Base-by-base conservation (phyloP, 495 filamentous ascomycete species). In the Trichoderma gamsii region DNA sequence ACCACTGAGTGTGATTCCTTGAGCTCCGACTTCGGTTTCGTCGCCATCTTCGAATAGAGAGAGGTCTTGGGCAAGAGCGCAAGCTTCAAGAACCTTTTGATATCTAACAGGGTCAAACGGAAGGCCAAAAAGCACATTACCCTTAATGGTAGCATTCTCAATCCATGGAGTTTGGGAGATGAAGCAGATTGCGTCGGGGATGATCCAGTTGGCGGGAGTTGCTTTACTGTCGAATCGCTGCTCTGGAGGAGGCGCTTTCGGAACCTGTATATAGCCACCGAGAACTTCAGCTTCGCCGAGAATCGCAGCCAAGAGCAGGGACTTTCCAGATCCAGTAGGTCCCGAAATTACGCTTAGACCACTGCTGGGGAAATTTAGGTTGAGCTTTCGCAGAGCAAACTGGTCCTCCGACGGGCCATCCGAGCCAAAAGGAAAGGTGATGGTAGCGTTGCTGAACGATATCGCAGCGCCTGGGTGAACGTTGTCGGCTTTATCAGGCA, bases 1-100 rank as follows among this genome's bases (percentile, higher is more conserved):
- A 64, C 90, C 90, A 12, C 86, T 89, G 4, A 92, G 80, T 65
- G 84, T 88, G 25, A 90, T 85, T 0, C 90, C 90, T 67, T 87
- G 86, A 66, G 89, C 86, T 1, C 90, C 90, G 66, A 92, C 83
- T 70, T 89, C 86, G 1, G 89, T 89, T 43, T 84, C 74, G 71
- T 92, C 90, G 43, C 89, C 88, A 69, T 88, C 83, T 29, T 84
- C 82, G 59, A 92, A 84, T 18, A 83, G 82, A 4, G 81, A 79
- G 0, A 92, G 79, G 76, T 92, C 90, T 13, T 84, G 81, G 35
- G 83, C 78, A 12, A 92, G 76, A 9, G 86, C 87, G 72, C 88
- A 90, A 21, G 87, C 87, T 56, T 85, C 79, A 0, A 92, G 68
- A 1, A 87, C 86, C 65, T 81, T 80, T 52, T 84, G 67, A 68